Conservation (phyloP, 2,329 filamentous ascomycete species). For the Periconia macrospinosa region DNA sequence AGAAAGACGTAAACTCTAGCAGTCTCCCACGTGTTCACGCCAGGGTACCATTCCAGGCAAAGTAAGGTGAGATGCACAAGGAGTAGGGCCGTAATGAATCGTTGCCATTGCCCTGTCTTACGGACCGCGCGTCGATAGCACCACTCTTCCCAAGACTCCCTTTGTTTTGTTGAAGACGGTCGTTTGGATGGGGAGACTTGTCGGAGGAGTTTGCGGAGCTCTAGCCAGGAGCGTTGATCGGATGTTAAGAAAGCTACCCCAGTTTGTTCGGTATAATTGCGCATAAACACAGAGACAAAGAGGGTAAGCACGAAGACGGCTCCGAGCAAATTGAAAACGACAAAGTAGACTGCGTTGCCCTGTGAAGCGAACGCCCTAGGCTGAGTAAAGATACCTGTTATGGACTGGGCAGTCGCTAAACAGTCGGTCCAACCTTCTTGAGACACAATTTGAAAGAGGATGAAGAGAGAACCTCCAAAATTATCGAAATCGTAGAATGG, state of each 20-base stretch:
- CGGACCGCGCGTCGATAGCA: slow-evolving; percentile 93
- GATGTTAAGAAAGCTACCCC: slow-evolving; percentile 94
- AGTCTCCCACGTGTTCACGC: slow-evolving; percentile 69
- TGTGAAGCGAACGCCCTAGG: slow-evolving; percentile 69
- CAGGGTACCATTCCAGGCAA: slow-evolving; percentile 81
- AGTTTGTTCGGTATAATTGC: slow-evolving; percentile 98
- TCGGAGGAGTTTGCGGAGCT: slow-evolving; percentile 84
- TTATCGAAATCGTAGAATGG: slow-evolving; percentile 91
- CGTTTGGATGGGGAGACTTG: slow-evolving; percentile 95
- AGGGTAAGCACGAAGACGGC: slow-evolving; percentile 96
- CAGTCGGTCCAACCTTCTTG: slow-evolving; percentile 98
- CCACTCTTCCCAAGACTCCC: slow-evolving; percentile 80
- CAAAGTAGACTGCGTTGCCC: slow-evolving; percentile 91
- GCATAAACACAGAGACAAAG: slow-evolving; percentile 99
- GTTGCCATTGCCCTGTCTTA: slow-evolving; percentile 91
- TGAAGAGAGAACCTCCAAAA: slow-evolving; percentile 91
- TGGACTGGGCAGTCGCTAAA: slow-evolving; percentile 80
- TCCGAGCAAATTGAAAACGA: slow-evolving; percentile 93
- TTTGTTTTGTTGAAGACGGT: slow-evolving; percentile 75
- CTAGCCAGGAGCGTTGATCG: slow-evolving; percentile 95
- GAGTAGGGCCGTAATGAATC: slow-evolving; percentile 75
- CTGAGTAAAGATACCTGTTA: slow-evolving; percentile 75
- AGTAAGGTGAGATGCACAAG: slow-evolving; percentile 82
- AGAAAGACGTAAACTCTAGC: slow-evolving; percentile 78
- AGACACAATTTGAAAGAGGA: slow-evolving; percentile 97